phyloP scores from a whole-genome alignment of 805 yeast genomes.

The Maudiozyma saulgeensis region DNA sequence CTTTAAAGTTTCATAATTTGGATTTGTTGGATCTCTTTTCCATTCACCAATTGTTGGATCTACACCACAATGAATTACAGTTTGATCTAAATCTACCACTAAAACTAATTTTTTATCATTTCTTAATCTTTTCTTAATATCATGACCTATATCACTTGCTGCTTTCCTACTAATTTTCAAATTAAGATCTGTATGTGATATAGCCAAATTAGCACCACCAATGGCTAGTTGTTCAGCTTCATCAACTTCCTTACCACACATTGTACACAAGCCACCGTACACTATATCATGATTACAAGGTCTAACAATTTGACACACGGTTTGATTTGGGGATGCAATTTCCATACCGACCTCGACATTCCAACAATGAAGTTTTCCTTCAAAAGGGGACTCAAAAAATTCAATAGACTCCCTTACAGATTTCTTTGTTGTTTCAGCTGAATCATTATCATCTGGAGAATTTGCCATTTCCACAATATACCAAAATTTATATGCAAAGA shows the following conservation, averaged over 20 bases:
- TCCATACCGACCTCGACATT: constrained; percentile 50
- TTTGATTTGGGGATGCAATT: constrained; percentile 37
- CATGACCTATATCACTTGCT: constrained; percentile 73
- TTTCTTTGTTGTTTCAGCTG: constrained; percentile 25
- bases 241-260: constrained; percentile 75
- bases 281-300: constrained; percentile 90
- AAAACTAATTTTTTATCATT: constrained; percentile 63
- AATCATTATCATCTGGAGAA: constrained; percentile 5
- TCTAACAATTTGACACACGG: constrained; percentile 53
- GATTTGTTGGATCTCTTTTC: constrained; percentile 78
- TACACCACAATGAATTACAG: constrained; percentile 94
- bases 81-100: constrained; percentile 95
- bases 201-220: constrained; percentile 35
- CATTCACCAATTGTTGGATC: constrained; percentile 96
- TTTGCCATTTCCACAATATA: constrained; percentile 31
- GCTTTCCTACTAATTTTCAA: constrained; percentile 76
- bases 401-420: constrained; percentile 50
- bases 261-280: constrained; percentile 88
- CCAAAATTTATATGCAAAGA: constrained; percentile 39
- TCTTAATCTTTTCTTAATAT: constrained; percentile 50
- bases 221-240: constrained; percentile 67
- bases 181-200: constrained; percentile 83
- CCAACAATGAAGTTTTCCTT: constrained; percentile 52
- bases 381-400: constrained; percentile 73
- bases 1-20: constrained; percentile 74